Evolutionary conservation across 2,329 filamentous ascomycete species (phyloP), one percentile per base, ranked within the genome.

Genomic region (Lasiodiplodia hormozganensis): DNA sequence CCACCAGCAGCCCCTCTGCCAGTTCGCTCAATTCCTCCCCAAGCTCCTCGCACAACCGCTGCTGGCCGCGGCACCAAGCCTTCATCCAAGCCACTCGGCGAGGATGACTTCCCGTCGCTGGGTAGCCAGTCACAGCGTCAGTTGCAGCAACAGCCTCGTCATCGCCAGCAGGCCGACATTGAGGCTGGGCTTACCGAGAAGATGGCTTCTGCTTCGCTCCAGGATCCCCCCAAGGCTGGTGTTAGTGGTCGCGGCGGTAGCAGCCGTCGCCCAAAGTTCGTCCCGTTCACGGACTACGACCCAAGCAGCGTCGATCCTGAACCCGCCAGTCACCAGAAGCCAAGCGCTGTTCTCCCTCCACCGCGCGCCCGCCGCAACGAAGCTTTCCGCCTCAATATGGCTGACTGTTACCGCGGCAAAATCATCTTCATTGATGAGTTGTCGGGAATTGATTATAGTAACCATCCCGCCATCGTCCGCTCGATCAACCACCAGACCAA

Each of bases 131-230:
- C 28, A 1, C 31, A 10, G 1, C 25, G 28, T 8, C 16, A 56
- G 52, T 7, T 1, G 28, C 31, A 31, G 31, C 31, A 31, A 5
- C 31, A 8, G 3, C 0, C 18, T 10, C 43, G 10, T 7, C 43
- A 2, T 1, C 43, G 18, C 18, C 25, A n/a, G 18, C 16, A 56
- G 53, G 7, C 7, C 0, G 25, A 34, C 5, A 16, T 10, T 0
- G 52, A 34, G 6, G 0, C 4, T 16, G 14, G 4, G 1, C 4
- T 14, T 1, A 2, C 1, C 10, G 3, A 0, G 0, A n/a, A 16
- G 21, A 12, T 7, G 14, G 28, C 28, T 31, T 16, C 16, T n/a
- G n/a, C n/a, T n/a, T n/a, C n/a, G n/a, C n/a, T n/a, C n/a, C n/a
- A n/a, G n/a, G n/a, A n/a, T n/a, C n/a, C n/a, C n/a, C n/a, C 4